Conservation (phyloP, 768 basidiomycete species). For the Boletus vermiculosoides region DNA sequence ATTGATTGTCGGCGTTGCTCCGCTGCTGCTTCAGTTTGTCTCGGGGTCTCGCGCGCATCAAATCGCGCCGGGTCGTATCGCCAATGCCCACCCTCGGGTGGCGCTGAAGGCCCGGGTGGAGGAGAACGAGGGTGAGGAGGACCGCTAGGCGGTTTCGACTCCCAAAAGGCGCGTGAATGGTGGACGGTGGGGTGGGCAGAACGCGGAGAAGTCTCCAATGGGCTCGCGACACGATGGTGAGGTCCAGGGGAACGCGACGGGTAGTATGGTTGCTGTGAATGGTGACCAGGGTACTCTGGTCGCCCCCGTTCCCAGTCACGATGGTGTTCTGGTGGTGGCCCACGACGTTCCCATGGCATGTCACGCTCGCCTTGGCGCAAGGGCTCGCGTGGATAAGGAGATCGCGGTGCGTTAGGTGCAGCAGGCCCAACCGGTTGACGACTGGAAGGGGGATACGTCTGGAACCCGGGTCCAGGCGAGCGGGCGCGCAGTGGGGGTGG, state of each 20-base stretch:
- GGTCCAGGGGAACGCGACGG: slow-evolving; percentile 37
- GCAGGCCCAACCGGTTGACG: slow-evolving; percentile 54
- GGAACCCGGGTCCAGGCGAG: slow-evolving; percentile 50
- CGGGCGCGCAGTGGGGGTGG: slow-evolving; percentile 50
- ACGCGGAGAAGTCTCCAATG: slow-evolving; percentile 63
- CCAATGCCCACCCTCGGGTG: slow-evolving; percentile 44
- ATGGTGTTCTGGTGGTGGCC: slow-evolving; percentile 42
- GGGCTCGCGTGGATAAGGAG: slow-evolving; percentile 55
- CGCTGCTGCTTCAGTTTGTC: slow-evolving; percentile 28
- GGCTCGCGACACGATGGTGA: slow-evolving; percentile 44
- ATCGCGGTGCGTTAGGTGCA: slow-evolving; percentile 56
- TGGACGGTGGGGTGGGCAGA: slow-evolving; percentile 42
- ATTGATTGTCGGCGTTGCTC: slow-evolving; percentile 38
- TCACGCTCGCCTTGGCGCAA: slow-evolving; percentile 51
- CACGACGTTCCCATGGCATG: slow-evolving; percentile 58
- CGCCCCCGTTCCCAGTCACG: slow-evolving; percentile 56
- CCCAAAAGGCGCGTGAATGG: slow-evolving; percentile 52
- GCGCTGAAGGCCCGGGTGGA: slow-evolving; percentile 35
- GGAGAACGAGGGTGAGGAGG: slow-evolving; percentile 33
- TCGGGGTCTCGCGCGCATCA: slow-evolving; percentile 44
- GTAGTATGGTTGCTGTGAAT: slow-evolving; percentile 34
- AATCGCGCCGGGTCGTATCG: slow-evolving; percentile 64
- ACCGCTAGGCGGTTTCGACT: slow-evolving; percentile 48
- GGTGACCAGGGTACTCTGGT: slow-evolving; percentile 34
- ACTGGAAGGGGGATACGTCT: slow-evolving; percentile 43